Conservation (phyloP, 257 asterid species). For the Capsicum baccatum region DNA sequence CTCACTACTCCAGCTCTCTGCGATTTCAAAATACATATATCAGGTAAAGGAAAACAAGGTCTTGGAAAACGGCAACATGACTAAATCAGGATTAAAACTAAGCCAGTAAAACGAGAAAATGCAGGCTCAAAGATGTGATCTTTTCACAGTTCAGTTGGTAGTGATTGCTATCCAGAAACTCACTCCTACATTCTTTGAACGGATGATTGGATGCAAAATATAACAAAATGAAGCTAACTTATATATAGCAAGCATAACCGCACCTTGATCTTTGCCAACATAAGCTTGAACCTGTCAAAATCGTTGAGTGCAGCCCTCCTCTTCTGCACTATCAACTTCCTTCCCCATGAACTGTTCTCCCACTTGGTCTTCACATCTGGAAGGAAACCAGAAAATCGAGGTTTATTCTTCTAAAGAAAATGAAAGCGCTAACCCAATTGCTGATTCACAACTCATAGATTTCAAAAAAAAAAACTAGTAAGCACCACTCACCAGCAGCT, state of each 20-base stretch:
- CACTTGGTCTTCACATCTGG: constrained; percentile 90
- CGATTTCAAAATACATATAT: constrained; percentile 33
- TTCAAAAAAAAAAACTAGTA: background rate
- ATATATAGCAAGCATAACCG: background rate
- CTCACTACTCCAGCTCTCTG: constrained; percentile 87
- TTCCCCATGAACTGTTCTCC: constrained; percentile 96
- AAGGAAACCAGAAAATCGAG: background rate
- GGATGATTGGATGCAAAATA: background rate
- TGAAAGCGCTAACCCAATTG: background rate
- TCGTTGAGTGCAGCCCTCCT: constrained; percentile 77
- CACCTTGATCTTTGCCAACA: constrained; percentile 94
- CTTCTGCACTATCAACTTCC: constrained; percentile 94
- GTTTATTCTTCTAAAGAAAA: background rate
- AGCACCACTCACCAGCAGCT: constrained; percentile 71
- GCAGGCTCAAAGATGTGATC: no score
- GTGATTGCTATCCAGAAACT: background rate
- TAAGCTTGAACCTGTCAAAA: constrained; percentile 85
- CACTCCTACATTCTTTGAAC: background rate
- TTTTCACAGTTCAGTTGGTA: no score
- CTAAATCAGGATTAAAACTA: no score
- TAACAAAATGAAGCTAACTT: background rate
- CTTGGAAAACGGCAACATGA: background rate
- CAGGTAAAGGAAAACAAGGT: background rate
- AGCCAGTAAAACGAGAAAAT: no score
- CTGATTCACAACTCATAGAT: background rate